Evolutionary conservation across 1,284 basidiomycete genomes (phyloP).

Genomic region (Meripilus lineatus): DNA sequence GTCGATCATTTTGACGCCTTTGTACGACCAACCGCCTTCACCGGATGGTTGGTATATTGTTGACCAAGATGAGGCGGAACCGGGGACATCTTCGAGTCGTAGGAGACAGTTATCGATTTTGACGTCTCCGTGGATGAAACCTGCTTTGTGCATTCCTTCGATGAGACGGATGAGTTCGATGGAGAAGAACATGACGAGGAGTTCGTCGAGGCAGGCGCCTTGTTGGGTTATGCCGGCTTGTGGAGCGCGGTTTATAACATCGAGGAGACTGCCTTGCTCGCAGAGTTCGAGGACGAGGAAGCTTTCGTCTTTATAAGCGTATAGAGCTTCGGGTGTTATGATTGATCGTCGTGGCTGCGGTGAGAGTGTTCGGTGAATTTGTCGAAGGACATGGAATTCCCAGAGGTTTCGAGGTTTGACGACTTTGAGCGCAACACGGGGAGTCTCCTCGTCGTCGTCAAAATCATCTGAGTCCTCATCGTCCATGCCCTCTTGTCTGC

Average conservation of each 20-base stretch:
- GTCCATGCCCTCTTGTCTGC: slow-evolving; percentile 39
- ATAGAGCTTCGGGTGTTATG: slow-evolving; percentile 71
- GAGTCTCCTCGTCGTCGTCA: slow-evolving; percentile 41
- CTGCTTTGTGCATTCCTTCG: slow-evolving; percentile 75
- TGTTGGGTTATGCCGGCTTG: slow-evolving; percentile 66
- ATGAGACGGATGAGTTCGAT: slow-evolving; percentile 85
- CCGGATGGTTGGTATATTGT: slow-evolving; percentile 74
- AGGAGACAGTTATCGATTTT: slow-evolving; percentile 99
- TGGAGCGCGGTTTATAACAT: slow-evolving; percentile 85
- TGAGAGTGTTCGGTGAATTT: slow-evolving; percentile 68
- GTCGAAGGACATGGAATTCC: slow-evolving; percentile 89
- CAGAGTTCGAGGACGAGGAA: slow-evolving; percentile 88
- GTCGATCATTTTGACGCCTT: slow-evolving; percentile 93
- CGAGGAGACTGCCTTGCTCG: slow-evolving; percentile 89
- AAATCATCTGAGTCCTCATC: slow-evolving; percentile 57
- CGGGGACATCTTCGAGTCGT: slow-evolving; percentile 80
- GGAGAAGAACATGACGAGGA: slow-evolving; percentile 93
- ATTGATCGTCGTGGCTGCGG: slow-evolving; percentile 56
- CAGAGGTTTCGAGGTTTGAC: slow-evolving; percentile 87
- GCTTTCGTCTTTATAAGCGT: slow-evolving; percentile 85
- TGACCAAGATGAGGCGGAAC: slow-evolving; percentile 67
- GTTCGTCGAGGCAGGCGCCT: slow-evolving; percentile 87
- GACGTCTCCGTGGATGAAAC: slow-evolving; percentile 95
- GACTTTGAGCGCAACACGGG: slow-evolving; percentile 84
- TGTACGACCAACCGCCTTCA: slow-evolving; percentile 77